A percentile compares a stretch with the other conserved stretches of the same genome.
Evolutionary conservation across 108 stramenopile species (phyloP).

Genomic region (Skeletonema grethae): DNA sequence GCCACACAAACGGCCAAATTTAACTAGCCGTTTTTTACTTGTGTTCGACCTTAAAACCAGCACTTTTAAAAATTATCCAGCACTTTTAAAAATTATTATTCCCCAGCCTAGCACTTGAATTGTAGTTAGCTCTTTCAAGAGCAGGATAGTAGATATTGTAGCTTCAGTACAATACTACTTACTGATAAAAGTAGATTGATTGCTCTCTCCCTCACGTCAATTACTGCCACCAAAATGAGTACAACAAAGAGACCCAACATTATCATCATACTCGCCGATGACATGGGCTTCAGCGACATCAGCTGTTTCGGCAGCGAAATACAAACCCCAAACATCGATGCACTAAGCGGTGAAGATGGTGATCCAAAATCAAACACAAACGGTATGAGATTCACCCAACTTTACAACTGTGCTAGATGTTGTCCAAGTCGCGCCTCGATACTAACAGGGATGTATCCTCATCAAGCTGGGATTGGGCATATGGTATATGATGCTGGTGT

Average conservation of each 20-base stretch:
- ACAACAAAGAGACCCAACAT: conserved; percentile 33
- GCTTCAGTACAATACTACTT: no score
- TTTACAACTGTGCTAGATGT: conserved; percentile 55
- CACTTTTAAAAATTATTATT: no score
- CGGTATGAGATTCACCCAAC: conserved; percentile 44
- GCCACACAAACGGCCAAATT: no score
- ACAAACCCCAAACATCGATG: conserved; percentile 43
- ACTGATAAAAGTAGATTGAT: no score
- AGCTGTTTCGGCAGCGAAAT: conserved; percentile 52
- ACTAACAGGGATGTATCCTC: conserved; percentile 48
- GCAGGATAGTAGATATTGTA: no score
- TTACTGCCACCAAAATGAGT: no score
- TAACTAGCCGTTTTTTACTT: no score
- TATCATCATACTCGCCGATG: conserved; percentile 45
- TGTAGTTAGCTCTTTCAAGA: no score
- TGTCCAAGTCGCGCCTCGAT: conserved; percentile 48
- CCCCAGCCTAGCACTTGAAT: no score
- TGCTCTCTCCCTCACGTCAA: no score
- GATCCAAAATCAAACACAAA: background rate
- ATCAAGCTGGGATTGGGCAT: conserved; percentile 54
- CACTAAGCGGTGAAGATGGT: conserved; percentile 10
- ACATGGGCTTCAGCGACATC: conserved; percentile 46
- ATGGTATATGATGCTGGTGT: conserved; percentile 56
- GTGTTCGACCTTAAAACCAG: no score
- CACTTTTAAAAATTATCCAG: no score